phyloP scores from a whole-genome alignment of 805 yeast genomes.

The Metschnikowia baotianmanensis region DNA sequence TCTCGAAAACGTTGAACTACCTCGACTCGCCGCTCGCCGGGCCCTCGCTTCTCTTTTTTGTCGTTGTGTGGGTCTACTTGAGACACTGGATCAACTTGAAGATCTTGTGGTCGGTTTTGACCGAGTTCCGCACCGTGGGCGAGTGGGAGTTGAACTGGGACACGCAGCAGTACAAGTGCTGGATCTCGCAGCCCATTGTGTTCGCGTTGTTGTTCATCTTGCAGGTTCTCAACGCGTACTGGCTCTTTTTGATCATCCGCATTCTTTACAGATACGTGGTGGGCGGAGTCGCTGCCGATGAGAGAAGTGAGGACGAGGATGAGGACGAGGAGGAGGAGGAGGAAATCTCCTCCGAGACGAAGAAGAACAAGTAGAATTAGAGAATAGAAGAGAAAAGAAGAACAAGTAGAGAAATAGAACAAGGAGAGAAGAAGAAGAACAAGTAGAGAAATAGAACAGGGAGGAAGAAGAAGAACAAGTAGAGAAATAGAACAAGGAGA shows the following conservation, averaged over 20 bases:
- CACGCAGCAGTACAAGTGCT: slow-evolving; percentile 93
- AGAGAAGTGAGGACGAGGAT: slow-evolving; percentile 82
- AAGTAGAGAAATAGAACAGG: too few relatives aligned
- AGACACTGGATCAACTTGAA: slow-evolving; percentile 83
- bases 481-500: too few relatives aligned
- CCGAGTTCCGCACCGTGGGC: slow-evolving; percentile 87
- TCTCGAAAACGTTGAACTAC: slow-evolving; percentile 85
- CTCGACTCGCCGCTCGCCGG: slow-evolving; percentile 63
- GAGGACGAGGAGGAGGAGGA: slow-evolving; percentile 37
- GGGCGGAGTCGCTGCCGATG: slow-evolving; percentile 67
- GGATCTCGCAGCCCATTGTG: slow-evolving; percentile 90
- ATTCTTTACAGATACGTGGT: slow-evolving; percentile 65
- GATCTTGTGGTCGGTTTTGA: slow-evolving; percentile 79
- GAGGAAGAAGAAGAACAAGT: too few relatives aligned
- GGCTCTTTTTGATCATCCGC: slow-evolving; percentile 82
- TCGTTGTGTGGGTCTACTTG: slow-evolving; percentile 76
- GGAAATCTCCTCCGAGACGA: too few relatives aligned
- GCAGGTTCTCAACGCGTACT: slow-evolving; percentile 82
- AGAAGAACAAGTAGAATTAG: slow-evolving; percentile 9
- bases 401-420: too few relatives aligned
- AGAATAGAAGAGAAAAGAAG: too few relatives aligned
- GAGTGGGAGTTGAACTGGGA: slow-evolving; percentile 77
- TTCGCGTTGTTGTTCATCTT: slow-evolving; percentile 73
- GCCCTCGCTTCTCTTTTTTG: slow-evolving; percentile 68
- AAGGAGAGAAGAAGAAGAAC: too few relatives aligned